A percentile compares a stretch with the other conserved stretches of the same genome.
Evolutionary conservation across 73 alveolate genomes (phyloP).

Genomic region (Tetrahymena borealis): DNA sequence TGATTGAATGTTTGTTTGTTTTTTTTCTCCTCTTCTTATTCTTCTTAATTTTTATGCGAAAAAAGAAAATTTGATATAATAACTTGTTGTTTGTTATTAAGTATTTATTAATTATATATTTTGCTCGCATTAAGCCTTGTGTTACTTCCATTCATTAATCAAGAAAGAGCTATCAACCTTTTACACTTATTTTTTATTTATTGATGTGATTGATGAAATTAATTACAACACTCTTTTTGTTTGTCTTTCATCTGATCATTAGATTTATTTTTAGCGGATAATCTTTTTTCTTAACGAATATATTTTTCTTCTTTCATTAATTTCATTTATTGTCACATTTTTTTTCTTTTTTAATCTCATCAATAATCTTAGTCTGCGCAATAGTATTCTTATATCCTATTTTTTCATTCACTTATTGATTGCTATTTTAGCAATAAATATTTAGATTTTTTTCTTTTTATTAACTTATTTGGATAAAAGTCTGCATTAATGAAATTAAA

Average conservation of each 20-base stretch:
- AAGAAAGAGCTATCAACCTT: not conserved
- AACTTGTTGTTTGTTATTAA: not conserved
- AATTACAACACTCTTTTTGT: not conserved
- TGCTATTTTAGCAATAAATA: no score
- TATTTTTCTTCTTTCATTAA: not conserved
- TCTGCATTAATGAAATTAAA: no score
- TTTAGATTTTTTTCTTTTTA: no score
- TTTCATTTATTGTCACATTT: no score
- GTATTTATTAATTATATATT: not conserved
- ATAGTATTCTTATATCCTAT: no score
- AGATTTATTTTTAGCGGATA: not conserved
- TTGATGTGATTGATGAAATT: not conserved
- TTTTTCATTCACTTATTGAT: no score
- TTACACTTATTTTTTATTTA: not conserved
- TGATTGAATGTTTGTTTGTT: not conserved
- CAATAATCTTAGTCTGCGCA: no score
- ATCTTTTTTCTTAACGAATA: not conserved
- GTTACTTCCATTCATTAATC: not conserved
- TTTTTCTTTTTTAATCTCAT: no score
- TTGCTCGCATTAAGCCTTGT: not conserved
- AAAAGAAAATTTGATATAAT: not conserved
- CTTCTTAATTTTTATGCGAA: not conserved
- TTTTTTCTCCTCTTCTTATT: not conserved
- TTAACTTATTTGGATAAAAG: no score
- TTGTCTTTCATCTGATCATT: not conserved